Evolutionary conservation across 2,329 filamentous ascomycete species (phyloP).

Genomic region (Ophiocordyceps camponoti-rufipedis): DNA sequence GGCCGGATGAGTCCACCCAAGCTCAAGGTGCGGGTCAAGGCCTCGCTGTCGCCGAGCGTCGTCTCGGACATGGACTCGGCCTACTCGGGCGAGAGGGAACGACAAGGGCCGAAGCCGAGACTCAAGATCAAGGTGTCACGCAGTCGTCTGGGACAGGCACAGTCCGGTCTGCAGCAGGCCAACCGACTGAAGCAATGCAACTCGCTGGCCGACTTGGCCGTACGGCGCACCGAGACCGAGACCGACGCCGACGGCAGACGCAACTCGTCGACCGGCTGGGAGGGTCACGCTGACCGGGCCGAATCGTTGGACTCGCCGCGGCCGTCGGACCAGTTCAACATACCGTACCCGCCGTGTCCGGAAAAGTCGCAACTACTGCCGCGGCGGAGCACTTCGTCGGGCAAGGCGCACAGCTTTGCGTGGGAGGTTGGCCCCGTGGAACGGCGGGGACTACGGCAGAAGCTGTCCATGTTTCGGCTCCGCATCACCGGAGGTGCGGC

Average conservation of each 20-base stretch:
- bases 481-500: constrained; percentile 5
- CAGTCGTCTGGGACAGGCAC: constrained; percentile 8
- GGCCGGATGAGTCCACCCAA: constrained; percentile 6
- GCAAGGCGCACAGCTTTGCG: constrained; percentile 3
- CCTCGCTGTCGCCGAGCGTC: constrained; percentile 4
- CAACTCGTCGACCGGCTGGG: not conserved
- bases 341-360: constrained; percentile 12
- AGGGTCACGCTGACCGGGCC: constrained; percentile 1
- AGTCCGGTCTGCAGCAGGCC: constrained; percentile 3
- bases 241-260: not conserved
- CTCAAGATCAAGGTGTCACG: constrained; percentile 16
- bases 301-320: constrained; percentile 3
- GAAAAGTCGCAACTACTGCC: constrained; percentile 3
- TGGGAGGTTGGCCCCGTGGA: constrained; percentile 1
- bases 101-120: constrained; percentile 7
- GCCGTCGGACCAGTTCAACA: constrained; percentile 16
- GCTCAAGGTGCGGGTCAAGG: constrained; percentile 12
- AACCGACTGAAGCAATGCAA: constrained; percentile 14
- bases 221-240: not conserved
- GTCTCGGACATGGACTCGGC: not conserved
- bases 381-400: constrained; percentile 2
- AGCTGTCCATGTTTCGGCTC: constrained; percentile 13
- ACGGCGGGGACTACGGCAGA: constrained; percentile 8
- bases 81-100: not conserved
- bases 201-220: constrained; percentile 12